Percentiles rank a stretch among this genome's conserved stretches.
These are phyloP conservation scores for Aspergillus panamensis DNA, from an alignment of 495 filamentous ascomycete species.

Conservation along the genomic window DNA sequence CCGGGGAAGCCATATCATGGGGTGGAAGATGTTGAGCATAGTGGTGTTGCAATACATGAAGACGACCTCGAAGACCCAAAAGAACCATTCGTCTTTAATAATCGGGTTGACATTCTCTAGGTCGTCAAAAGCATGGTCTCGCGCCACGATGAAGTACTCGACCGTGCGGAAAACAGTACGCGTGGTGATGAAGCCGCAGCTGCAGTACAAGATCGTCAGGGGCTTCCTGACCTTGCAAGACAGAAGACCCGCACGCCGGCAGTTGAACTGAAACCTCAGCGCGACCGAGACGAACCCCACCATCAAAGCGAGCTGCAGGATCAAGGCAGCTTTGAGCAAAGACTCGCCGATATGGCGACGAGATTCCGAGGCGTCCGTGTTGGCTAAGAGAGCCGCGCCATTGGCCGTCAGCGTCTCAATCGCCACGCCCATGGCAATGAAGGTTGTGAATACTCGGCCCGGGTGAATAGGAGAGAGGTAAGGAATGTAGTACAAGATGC, in stretches of 20 bases:
- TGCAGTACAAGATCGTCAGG: slow-evolving; percentile 59
- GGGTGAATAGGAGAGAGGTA: slow-evolving; percentile 76
- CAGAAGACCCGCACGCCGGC: slow-evolving; percentile 48
- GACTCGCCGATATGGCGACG: slow-evolving; percentile 52
- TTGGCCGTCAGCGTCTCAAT: slow-evolving; percentile 67
- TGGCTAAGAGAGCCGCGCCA: slow-evolving; percentile 61
- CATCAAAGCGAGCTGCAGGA: slow-evolving; percentile 66
- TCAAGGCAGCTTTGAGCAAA: slow-evolving; percentile 62
- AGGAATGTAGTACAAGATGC: slow-evolving; percentile 74
- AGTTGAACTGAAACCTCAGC: slow-evolving; percentile 57
- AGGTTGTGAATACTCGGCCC: slow-evolving; percentile 71
- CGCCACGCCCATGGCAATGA: slow-evolving; percentile 57
- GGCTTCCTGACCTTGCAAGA: slow-evolving; percentile 54
- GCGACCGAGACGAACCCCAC: slow-evolving; percentile 57
- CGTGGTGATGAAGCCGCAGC: slow-evolving; percentile 55
- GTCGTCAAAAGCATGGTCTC: slow-evolving; percentile 36
- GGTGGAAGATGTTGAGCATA: slow-evolving; percentile 61
- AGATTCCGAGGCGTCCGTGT: slow-evolving; percentile 35
- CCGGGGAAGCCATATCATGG: slow-evolving; percentile 56
- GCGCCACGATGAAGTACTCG: slow-evolving; percentile 54
- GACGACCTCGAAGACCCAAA: slow-evolving; percentile 65
- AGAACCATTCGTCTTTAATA: slow-evolving; percentile 66
- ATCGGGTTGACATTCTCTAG: slow-evolving; percentile 46
- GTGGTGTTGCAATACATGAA: slow-evolving; percentile 62
- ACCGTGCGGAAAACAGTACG: slow-evolving; percentile 66